Base-by-base conservation (phyloP, 2,329 filamentous ascomycete genomes). In the Penicillium brevicompactum region DNA sequence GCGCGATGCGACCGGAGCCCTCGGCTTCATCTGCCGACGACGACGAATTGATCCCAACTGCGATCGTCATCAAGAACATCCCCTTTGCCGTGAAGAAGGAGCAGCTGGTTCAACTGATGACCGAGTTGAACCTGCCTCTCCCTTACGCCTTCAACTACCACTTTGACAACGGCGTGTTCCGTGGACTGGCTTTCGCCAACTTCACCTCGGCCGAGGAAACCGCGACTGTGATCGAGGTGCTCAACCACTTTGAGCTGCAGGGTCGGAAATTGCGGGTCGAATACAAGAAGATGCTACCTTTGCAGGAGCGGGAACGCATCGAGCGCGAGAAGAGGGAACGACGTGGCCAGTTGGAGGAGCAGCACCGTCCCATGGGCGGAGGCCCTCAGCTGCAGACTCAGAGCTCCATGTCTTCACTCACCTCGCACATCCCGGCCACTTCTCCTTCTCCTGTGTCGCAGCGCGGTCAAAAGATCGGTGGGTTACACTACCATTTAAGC, bases 71-170 rank as follows among this genome's bases (percentile, higher is more conserved):
- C 77, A 99, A 99, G 80, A 99, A 99, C 72, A 99, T 99, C 37
- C 94, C 95, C 0, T 99, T 99, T 73, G 94, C 95, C 27, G 92
- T 97, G 54, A 92, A 96, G 75, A 97, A 97, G 77, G 94, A 99
- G 76, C 91, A 93, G 67, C 82, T 99, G 38, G 91, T 96, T 32
- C 86, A 88, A 59, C 83, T 97, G 64, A 99, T 99, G 94, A 90
- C 92, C 8, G 91, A 96, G 18, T 85, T 97, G 83, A 89, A 91
- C 63, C 84, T 99, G 38, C 94, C 94, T 1, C 85, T 97, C 64
- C 94, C 94, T 0, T 99, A 99, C 70, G 94, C 94, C 11, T 99
- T 99, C 82, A 99, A 99, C 80, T 97, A 99, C 70, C 94, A 99
- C 75, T 99, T 99, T 70, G 94, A 99, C 72, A 95, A 96, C 67